Evolutionary conservation across 2,329 filamentous ascomycete species (phyloP).

Genomic region (Nothophoma quercina): DNA sequence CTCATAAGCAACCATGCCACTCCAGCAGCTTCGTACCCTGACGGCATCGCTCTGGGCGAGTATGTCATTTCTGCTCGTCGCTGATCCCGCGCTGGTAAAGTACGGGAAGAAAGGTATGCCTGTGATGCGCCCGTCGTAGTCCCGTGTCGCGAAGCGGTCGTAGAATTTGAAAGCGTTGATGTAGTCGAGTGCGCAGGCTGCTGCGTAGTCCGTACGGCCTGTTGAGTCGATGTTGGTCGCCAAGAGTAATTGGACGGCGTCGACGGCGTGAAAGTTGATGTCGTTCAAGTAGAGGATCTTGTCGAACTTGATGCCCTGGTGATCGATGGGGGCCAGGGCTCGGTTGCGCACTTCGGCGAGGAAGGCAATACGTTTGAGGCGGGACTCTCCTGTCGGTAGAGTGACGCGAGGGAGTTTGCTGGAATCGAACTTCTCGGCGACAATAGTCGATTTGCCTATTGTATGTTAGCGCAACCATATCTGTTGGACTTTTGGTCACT

Average conservation of each 20-base stretch:
- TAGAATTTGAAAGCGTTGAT: conserved; percentile 73
- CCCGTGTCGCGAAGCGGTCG: conserved; percentile 76
- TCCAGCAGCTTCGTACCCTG: conserved; percentile 77
- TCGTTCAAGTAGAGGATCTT: conserved; percentile 72
- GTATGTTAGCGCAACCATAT: no score
- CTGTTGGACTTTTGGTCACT: no score
- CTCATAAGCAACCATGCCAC: conserved; percentile 75
- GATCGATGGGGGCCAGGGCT: conserved; percentile 69
- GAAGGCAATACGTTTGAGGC: conserved; percentile 77
- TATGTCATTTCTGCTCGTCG: conserved; percentile 66
- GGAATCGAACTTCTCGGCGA: conserved; percentile 67
- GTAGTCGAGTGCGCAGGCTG: conserved; percentile 76
- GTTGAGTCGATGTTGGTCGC: conserved; percentile 63
- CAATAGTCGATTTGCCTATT: conserved; percentile 58
- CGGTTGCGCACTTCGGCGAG: conserved; percentile 76
- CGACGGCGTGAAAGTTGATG: conserved; percentile 67
- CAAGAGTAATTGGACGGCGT: conserved; percentile 69
- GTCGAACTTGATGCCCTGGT: conserved; percentile 63
- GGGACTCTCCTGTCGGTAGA: conserved; percentile 67
- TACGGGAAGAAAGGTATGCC: conserved; percentile 74
- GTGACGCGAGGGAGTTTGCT: conserved; percentile 65
- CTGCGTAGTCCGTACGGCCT: conserved; percentile 65
- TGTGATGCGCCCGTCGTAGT: conserved; percentile 68
- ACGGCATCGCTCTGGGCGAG: conserved; percentile 69
- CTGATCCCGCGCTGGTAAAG: conserved; percentile 64